A percentile compares a stretch with the other conserved stretches of the same genome.
Conservation (phyloP, 768 basidiomycete genomes). For the Tylopilus sp. region DNA sequence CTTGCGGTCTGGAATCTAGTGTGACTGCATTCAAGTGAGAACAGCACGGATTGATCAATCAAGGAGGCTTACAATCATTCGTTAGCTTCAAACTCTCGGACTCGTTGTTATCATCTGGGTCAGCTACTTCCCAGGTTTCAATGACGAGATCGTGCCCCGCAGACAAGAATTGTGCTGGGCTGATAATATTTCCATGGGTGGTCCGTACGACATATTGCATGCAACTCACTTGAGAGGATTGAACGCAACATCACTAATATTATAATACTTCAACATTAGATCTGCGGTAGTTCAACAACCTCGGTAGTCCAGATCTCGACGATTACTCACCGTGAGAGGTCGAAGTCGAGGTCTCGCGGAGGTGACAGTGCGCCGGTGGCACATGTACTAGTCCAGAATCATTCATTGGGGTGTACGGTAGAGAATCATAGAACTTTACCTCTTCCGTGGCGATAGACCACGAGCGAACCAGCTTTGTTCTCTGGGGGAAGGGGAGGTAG, state of each 20-base stretch:
- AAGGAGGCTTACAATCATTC: conserved; percentile 14
- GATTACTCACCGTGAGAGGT: conserved; percentile 16
- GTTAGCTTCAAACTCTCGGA: conserved; percentile 8
- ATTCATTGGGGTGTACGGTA: background rate
- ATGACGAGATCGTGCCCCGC: conserved; percentile 46
- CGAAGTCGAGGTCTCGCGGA: conserved; percentile 15
- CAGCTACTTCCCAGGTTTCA: conserved; percentile 39
- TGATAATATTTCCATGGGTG: conserved; percentile 19
- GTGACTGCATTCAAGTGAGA: conserved; percentile 13
- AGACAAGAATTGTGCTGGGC: conserved; percentile 41
- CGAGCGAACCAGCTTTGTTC: conserved; percentile 46
- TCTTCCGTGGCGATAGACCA: conserved; percentile 36
- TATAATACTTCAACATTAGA: conserved; percentile 43
- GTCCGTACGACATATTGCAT: background rate
- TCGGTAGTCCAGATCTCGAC: background rate
- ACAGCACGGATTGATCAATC: background rate
- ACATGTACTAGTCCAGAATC: conserved; percentile 14
- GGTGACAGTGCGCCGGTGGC: conserved; percentile 19
- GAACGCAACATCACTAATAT: conserved; percentile 54
- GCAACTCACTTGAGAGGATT: conserved; percentile 44
- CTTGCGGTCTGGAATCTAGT: conserved; percentile 36
- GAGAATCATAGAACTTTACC: conserved; percentile 11
- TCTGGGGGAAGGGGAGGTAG: conserved; percentile 39
- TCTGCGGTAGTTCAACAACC: conserved; percentile 5
- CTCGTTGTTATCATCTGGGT: conserved; percentile 17